phyloP scores from a whole-genome alignment of 2,329 filamentous ascomycete species.

The Leptographium wingfieldii region DNA sequence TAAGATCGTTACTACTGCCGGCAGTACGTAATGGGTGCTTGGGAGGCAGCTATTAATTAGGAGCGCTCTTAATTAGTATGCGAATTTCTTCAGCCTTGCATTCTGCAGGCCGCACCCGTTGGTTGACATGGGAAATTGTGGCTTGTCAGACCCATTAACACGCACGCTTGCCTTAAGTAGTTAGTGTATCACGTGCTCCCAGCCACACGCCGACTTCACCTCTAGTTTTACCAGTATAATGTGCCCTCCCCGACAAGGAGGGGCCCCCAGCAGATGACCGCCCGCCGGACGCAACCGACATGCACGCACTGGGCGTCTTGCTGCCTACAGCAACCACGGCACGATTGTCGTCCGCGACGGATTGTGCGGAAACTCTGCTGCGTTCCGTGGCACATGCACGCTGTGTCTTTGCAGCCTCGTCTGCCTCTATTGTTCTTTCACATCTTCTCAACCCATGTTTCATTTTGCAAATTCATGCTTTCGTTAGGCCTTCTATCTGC shows the following conservation, averaged over 20 bases:
- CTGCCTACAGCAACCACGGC: not conserved
- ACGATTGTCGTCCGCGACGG: not conserved
- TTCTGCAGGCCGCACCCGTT: conserved; percentile 7
- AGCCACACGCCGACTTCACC: conserved; percentile 12
- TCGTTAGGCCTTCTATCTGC: not conserved
- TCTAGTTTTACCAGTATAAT: conserved; percentile 13
- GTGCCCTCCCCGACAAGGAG: conserved; percentile 4
- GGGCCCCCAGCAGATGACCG: conserved; percentile 6
- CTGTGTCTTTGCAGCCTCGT: not conserved
- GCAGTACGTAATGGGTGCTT: not conserved
- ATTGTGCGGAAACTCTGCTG: not conserved
- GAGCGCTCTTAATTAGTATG: not conserved
- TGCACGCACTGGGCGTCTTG: not conserved
- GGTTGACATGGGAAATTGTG: not conserved
- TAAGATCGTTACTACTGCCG: not conserved
- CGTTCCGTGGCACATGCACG: not conserved
- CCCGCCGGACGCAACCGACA: not conserved
- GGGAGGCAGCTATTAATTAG: not conserved
- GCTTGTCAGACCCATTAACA: conserved; percentile 5
- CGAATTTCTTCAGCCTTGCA: conserved; percentile 13
- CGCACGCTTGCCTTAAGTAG: not conserved
- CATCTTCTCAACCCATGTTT: not conserved
- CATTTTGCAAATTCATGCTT: not conserved
- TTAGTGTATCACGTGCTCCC: conserved; percentile 6
- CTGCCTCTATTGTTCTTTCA: not conserved